Percentiles rank a stretch among this genome's conserved stretches.
phyloP scores from a whole-genome alignment of 2,329 filamentous ascomycete genomes.

The Bimuria novae-zelandiae region DNA sequence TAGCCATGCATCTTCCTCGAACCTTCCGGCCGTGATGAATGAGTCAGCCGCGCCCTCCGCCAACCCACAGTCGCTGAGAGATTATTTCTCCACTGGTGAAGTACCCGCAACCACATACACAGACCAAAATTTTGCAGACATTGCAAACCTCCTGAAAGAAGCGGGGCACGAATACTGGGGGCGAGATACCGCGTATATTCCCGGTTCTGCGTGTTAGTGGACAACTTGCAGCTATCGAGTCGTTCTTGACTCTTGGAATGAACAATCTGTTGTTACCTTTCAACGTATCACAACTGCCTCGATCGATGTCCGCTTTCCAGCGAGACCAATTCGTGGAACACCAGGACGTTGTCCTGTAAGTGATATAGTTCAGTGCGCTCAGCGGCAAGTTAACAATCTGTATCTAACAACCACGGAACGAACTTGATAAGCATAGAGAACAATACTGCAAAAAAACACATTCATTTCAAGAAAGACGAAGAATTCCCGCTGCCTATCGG shows the following conservation, averaged over 20 bases:
- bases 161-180: background rate
- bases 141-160: background rate
- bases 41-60: too few relatives aligned
- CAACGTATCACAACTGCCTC: conserved; percentile 1
- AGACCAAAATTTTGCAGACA: background rate
- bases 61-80: too few relatives aligned
- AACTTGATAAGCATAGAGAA: background rate
- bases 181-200: background rate
- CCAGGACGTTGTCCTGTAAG: conserved; percentile 10
- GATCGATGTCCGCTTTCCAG: background rate
- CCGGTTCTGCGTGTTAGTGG: conserved; percentile 7
- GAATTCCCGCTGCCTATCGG: background rate
- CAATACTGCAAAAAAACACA: background rate
- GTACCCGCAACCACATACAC: background rate
- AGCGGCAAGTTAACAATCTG: background rate
- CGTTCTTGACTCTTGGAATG: conserved; percentile 7
- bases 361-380: background rate
- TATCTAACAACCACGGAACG: background rate
- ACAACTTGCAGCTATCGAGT: background rate
- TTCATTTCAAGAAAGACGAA: background rate
- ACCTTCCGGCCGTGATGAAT: too few relatives aligned
- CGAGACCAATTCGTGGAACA: conserved; percentile 9
- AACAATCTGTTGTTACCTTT: conserved; percentile 14
- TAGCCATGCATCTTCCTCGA: too few relatives aligned
- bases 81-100: background rate